Conservation (phyloP, 75 land plant species). For the Ceratopteris richardii region DNA sequence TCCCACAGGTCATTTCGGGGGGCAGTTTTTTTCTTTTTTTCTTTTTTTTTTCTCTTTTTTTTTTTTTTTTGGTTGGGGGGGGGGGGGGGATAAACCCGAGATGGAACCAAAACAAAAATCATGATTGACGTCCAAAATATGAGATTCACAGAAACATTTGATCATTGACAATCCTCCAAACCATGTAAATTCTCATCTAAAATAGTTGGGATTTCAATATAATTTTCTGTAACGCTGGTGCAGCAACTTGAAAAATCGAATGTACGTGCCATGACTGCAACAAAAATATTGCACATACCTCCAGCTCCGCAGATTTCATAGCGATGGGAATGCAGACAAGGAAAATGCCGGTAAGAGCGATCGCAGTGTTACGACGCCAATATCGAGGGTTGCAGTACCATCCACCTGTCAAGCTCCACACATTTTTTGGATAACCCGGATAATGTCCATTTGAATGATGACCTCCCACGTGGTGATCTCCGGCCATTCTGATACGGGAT, state of each 20-base stretch:
- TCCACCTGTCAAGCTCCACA: conserved; percentile 96
- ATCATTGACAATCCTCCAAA: too few species aligned
- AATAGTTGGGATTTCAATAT: not conserved
- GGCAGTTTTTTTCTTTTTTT: too few species aligned
- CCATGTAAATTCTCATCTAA: not conserved
- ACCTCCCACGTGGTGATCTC: conserved; percentile 11
- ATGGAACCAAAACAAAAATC: not conserved
- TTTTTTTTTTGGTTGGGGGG: too few species aligned
- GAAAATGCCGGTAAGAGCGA: conserved; percentile 78
- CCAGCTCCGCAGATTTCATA: conserved; percentile 87
- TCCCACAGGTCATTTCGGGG: too few species aligned
- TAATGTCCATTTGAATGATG: conserved; percentile 18
- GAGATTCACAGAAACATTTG: not conserved
- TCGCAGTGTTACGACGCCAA: conserved; percentile 96
- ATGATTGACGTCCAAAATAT: not conserved
- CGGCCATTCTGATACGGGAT: conserved; percentile 13
- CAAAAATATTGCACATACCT: conserved; percentile 36
- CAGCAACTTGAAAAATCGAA: not conserved
- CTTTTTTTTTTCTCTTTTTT: too few species aligned
- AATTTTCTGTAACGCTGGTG: not conserved
- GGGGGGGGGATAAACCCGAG: too few species aligned
- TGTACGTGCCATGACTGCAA: not conserved
- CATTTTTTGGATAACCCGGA: conserved; percentile 51
- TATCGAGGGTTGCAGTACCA: conserved; percentile 74
- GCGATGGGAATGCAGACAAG: conserved; percentile 92